phyloP scores from a whole-genome alignment of 305 asterid genomes.

The Solanum chacoense region DNA sequence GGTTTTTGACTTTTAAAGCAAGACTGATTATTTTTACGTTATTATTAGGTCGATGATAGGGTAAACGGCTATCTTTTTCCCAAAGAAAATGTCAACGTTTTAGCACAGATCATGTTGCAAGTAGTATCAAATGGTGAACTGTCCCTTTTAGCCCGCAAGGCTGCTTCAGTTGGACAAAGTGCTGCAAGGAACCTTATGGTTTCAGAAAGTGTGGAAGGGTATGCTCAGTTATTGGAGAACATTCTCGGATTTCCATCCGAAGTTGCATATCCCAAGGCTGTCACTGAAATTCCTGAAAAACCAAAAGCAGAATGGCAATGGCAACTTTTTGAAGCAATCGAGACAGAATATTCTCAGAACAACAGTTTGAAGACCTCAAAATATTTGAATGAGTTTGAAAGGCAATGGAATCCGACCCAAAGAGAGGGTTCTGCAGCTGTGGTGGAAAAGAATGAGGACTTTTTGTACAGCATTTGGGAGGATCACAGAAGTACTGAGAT shows the following conservation, averaged over 20 bases:
- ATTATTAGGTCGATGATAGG: conserved; percentile 50
- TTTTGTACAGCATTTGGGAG: conserved; percentile 67
- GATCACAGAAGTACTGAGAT: conserved; percentile 56
- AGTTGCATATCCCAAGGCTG: conserved; percentile 40
- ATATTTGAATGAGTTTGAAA: conserved; percentile 39
- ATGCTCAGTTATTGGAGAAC: conserved; percentile 62
- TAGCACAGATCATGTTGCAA: conserved; percentile 45
- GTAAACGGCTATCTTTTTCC: conserved; percentile 78
- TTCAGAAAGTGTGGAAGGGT: conserved; percentile 66
- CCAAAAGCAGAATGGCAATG: conserved; percentile 62
- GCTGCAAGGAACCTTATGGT: conserved; percentile 65
- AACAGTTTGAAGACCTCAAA: conserved; percentile 11
- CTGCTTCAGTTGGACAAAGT: conserved; percentile 47
- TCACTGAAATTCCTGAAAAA: conserved; percentile 35
- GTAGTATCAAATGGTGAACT: conserved; percentile 65
- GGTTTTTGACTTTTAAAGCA: conserved; percentile 6
- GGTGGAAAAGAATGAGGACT: conserved; percentile 29
- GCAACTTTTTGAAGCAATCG: conserved; percentile 35
- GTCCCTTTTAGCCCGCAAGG: conserved; percentile 43
- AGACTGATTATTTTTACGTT: conserved; percentile 19
- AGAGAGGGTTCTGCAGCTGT: conserved; percentile 26
- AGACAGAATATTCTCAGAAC: conserved; percentile 10
- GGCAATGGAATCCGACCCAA: conserved; percentile 37
- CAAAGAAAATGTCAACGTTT: conserved; percentile 31
- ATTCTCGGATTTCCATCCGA: conserved; percentile 67